Evolutionary conservation across 495 filamentous ascomycete species (phyloP), one percentile per base, ranked within the genome.

Genomic region (Aspergillus bridgeri): DNA sequence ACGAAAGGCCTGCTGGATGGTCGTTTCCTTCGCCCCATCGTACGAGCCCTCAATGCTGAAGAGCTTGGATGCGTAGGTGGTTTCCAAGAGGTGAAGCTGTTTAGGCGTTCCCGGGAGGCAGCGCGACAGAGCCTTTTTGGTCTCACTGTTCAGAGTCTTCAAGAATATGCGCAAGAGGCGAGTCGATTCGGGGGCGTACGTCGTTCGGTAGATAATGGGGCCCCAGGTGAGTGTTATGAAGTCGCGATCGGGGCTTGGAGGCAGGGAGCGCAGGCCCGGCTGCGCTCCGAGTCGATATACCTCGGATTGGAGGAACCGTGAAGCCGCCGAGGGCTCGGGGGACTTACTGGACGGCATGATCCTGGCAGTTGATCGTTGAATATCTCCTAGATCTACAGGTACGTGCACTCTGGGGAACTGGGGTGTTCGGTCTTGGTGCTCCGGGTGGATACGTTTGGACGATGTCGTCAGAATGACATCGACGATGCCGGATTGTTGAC

Each of bases 151-250:
- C n/a, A 72, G 60, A 15, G 52, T 60, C 6, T 62, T 65, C 6
- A 72, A 53, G 53, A 70, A 67, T 21, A 65, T 23, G 0, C 43
- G 59, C 3, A 70, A 21, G 17, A 67, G 59, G 7, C 51, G 60
- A 45, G 66, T 58, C 8, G 60, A 59, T 18, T 65, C 62, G 5
- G 68, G 54, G 1, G 56, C 58, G 55, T 72, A 70, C 19, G 50
- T 63, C 2, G 69, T 72, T 21, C 65, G 64, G 44, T 67, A 72
- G 42, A 70, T 45, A 13, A 72, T 38, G 9, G 66, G 68, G 0
- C 69, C 69, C 69, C 69, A 72, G 47, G 65, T 66, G 5, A 69
- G 48, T 17, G 64, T 58, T 13, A 73, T 48, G 42, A 70, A 73
- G 13, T 70, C 70, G 7, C 68, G 66, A 27, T 63, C 56, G 7